Base-by-base conservation (phyloP, 2,329 filamentous ascomycete species). In the Calonectria crousiana region DNA sequence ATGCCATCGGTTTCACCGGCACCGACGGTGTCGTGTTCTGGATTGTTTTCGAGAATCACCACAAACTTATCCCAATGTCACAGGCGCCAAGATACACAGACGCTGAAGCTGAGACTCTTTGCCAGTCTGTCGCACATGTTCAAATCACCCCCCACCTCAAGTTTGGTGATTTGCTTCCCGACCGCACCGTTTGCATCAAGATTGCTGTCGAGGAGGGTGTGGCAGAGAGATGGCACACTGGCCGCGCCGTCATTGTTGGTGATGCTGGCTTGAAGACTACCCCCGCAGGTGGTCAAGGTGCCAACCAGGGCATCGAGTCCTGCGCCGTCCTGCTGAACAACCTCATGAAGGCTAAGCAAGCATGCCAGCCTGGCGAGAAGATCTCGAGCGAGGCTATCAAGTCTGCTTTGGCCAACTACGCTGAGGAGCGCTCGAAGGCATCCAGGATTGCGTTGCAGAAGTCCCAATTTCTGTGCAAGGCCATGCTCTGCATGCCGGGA, bases 401-500 rank as follows among this genome's bases (percentile, higher is more conserved):
- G 56, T 18, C 56, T 41, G 56, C 56, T 2, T 28, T 60, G 23
- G 20, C 34, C 34, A n/a, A 34, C 34, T 60, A 60, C 56, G 6
- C 56, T 6, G 56, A 60, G 56, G 56, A 60, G 56, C 56, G 56
- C 34, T 26, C 6, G 8, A 38, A 60, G 13, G 56, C 56, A 41
- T 60, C 56, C 56, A 60, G 4, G 56, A 41, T 60, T 60, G 56
- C 56, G 34, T 11, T 60, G 56, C 56, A 60, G 6, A 60, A 60
- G 56, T 38, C 56, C 56, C 56, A 60, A n/a, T 60, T 60, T 20
- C 56, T 60, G 56, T 60, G 56, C 56, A 60, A 60, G 56, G 56
- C 56, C 56, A 60, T 60, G 56, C 56, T 60, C 34, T 41, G 56
- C 56, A 20, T 60, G 34, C 56, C 56, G n/a, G 56, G 56, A 41